Percentiles rank a stretch among this genome's conserved stretches.
Conservation (phyloP, 306 rosid genomes). For the Arachis hypogaea region DNA sequence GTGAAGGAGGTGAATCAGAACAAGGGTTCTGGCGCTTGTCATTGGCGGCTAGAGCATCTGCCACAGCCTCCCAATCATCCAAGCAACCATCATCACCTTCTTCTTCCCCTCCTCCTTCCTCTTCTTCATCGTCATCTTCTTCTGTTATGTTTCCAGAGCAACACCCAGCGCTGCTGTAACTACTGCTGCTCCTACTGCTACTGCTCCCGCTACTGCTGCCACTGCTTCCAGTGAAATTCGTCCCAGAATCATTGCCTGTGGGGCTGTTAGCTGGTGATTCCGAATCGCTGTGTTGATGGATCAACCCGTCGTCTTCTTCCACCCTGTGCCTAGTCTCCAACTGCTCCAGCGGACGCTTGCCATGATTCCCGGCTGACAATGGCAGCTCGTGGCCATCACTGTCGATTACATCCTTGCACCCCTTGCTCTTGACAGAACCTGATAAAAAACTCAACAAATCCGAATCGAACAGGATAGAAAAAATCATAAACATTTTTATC, state of each 20-base stretch:
- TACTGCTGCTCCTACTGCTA: slow-evolving; percentile 56
- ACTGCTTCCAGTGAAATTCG: slow-evolving; percentile 71
- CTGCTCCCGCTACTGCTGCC: slow-evolving; percentile 63
- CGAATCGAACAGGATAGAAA: slow-evolving; percentile 28
- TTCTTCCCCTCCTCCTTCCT: slow-evolving; percentile 34
- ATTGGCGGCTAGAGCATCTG: slow-evolving; percentile 89
- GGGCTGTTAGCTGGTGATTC: slow-evolving; percentile 73
- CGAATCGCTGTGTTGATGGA: slow-evolving; percentile 63
- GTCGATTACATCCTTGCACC: slow-evolving; percentile 59
- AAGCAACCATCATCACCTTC: slow-evolving; percentile 79
- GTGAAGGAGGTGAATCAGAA: slow-evolving; percentile 43
- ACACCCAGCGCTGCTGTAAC: slow-evolving; percentile 74
- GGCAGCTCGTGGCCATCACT: slow-evolving; percentile 39
- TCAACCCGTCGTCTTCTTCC: slow-evolving; percentile 53
- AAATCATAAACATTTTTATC: slow-evolving; percentile 18
- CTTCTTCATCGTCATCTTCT: slow-evolving; percentile 50
- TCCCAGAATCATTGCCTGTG: slow-evolving; percentile 69
- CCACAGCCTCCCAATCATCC: slow-evolving; percentile 99
- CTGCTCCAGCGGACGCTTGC: slow-evolving; percentile 50
- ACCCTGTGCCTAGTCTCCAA: slow-evolving; percentile 54
- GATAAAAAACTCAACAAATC: slow-evolving; percentile 28
- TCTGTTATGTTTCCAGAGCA: slow-evolving; percentile 86
- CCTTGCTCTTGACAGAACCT: slow-evolving; percentile 73
- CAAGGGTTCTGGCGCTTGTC: slow-evolving; percentile 57
- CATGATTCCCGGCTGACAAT: slow-evolving; percentile 35